Evolutionary conservation across 2,329 filamentous ascomycete genomes (phyloP).

Genomic region (Pezicula radicicola): DNA sequence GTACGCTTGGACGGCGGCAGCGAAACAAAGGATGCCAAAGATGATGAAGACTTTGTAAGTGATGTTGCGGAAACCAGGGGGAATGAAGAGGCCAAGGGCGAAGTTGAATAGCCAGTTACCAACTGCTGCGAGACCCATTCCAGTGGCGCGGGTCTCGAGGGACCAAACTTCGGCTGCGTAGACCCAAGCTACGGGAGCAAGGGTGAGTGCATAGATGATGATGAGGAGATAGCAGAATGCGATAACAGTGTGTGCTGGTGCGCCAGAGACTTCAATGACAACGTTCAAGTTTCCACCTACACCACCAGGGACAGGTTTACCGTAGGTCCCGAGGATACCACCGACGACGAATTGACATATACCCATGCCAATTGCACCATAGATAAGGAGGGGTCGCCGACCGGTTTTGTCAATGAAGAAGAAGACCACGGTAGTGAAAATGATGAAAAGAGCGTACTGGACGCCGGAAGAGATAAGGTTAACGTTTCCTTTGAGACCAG

Average conservation of each 20-base stretch:
- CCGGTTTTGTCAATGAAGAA: constrained; percentile 24
- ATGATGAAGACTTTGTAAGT: constrained; percentile 50
- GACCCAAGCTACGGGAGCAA: constrained; percentile 62
- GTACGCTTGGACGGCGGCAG: constrained; percentile 40
- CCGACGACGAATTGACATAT: constrained; percentile 44
- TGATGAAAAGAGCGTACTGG: constrained; percentile 23
- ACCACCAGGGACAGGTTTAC: constrained; percentile 38
- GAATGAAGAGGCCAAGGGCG: constrained; percentile 55
- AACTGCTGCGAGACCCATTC: constrained; percentile 54
- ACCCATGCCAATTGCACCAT: constrained; percentile 37
- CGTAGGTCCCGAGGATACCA: constrained; percentile 38
- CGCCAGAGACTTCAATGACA: constrained; percentile 47
- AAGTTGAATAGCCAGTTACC: constrained; percentile 59
- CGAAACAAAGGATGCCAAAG: constrained; percentile 44
- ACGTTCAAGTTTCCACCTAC: constrained; percentile 48
- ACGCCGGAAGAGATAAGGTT: constrained; percentile 25
- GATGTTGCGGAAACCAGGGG: constrained; percentile 56
- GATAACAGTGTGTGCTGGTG: constrained; percentile 59
- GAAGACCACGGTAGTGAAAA: constrained; percentile 15
- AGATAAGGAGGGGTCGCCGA: constrained; percentile 33
- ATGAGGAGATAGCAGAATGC: constrained; percentile 64
- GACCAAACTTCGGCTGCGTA: constrained; percentile 65
- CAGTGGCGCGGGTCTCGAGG: constrained; percentile 55
- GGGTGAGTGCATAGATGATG: constrained; percentile 60
- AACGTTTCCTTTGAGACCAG: constrained; percentile 30